Evolutionary conservation across 2,329 filamentous ascomycete genomes (phyloP).

Genomic region (Aspergillus novoparasiticus): DNA sequence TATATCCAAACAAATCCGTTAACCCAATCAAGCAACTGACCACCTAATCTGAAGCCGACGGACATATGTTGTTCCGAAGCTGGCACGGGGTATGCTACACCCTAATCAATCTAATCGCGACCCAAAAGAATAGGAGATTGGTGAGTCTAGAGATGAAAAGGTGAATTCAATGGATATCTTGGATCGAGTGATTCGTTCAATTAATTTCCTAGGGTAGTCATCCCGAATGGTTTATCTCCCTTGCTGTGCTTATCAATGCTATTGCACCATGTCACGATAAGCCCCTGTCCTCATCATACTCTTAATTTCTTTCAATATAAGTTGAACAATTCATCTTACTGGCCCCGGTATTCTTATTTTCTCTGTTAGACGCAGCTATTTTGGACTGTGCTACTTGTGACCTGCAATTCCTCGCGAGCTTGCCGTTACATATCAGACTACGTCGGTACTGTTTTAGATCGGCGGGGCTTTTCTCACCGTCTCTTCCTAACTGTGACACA

Average conservation of each 20-base stretch:
- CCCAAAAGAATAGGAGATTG: neutral
- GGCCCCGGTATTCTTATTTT: neutral
- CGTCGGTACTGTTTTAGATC: neutral
- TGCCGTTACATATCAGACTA: neutral
- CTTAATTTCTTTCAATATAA: neutral
- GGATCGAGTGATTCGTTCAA: neutral
- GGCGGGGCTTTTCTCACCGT: slow-evolving; percentile 16
- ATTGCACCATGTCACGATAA: slow-evolving; percentile 4
- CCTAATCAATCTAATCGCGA: neutral
- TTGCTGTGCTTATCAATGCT: slow-evolving; percentile 11
- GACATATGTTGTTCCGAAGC: slow-evolving; percentile 33
- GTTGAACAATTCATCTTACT: neutral
- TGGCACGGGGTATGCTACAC: neutral
- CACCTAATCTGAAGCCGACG: slow-evolving; percentile 31
- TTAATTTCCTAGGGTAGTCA: neutral
- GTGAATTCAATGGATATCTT: neutral
- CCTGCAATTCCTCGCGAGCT: neutral
- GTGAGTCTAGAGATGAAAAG: neutral
- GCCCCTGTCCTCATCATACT: slow-evolving; percentile 1
- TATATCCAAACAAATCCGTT: slow-evolving; percentile 14
- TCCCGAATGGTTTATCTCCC: neutral
- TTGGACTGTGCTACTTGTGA: neutral
- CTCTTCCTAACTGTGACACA: slow-evolving; percentile 13
- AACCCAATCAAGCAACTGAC: slow-evolving; percentile 31
- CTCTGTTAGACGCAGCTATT: neutral